Base-by-base conservation (phyloP, 2,329 filamentous ascomycete species). In the Arthroderma sp. region DNA sequence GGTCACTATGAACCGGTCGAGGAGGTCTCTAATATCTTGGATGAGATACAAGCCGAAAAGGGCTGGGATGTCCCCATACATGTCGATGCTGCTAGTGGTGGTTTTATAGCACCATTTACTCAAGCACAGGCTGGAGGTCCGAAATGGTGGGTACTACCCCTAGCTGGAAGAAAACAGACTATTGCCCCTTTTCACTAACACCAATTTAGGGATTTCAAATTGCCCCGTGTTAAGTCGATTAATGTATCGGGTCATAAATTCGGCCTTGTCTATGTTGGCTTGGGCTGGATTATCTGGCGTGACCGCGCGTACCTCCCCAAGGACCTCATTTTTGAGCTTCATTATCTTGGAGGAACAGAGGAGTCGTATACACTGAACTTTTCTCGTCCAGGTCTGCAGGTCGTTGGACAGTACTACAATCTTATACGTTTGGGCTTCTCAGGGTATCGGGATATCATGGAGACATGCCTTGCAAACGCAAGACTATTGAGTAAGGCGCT, bases 401-500 rank as follows among this genome's bases (percentile, higher is more conserved):
- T 85, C 46, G 77, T 84, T 48, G 79, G 72, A 0, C 81, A 85
- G 56, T 85, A 85, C 61, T 85, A 77, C 62, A 83, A 85, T 53
- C 66, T 85, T 8, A 78, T 85, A 48, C 80, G 83, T 50, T 71
- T 85, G 0, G 81, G 81, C 2, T 80, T 77, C 59, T 65, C 67
- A 2, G 81, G 81, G 6, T 85, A 80, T 61, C 71, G 69, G 7
- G 64, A 66, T 32, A 71, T 81, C 48, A 82, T 68, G 64, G 78
- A 82, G 56, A 82, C 81, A 55, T 76, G 75, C 40, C 63, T 84
- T 33, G 59, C 71, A 29, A 83, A 83, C 53, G 79, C 80, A 1
- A 70, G 80, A 1, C 58, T 83, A 1, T 64, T 83, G 9, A 78
- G 75, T 40, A 75, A 79, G 49, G 71, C 71, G 6, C 66, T 83